A percentile compares a stretch with the other conserved stretches of the same genome.
Evolutionary conservation across 768 basidiomycete genomes (phyloP).

Genomic region (Lyophyllum shimeji): DNA sequence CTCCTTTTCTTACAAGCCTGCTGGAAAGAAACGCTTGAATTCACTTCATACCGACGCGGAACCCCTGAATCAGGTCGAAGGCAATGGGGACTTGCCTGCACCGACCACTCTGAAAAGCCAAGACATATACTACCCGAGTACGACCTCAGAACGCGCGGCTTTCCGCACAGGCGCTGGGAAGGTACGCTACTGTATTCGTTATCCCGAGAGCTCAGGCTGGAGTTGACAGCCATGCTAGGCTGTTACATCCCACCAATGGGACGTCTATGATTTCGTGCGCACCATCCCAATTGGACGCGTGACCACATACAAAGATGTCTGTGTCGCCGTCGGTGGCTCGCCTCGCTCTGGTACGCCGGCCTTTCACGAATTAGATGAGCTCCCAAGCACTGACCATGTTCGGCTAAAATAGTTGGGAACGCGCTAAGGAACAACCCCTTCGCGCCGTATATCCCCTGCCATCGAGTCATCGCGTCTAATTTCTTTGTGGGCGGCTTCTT

Average conservation of each 20-base stretch:
- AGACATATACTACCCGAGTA: conserved; percentile 24
- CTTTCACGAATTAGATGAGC: not conserved
- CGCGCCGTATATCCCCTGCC: conserved; percentile 66
- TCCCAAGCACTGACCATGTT: not conserved
- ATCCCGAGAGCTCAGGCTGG: not conserved
- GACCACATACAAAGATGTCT: conserved; percentile 57
- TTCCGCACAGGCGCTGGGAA: conserved; percentile 36
- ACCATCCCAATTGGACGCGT: conserved; percentile 53
- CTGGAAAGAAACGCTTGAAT: not conserved
- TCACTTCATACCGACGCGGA: not conserved
- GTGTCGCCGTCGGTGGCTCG: conserved; percentile 52
- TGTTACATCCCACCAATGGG: conserved; percentile 56
- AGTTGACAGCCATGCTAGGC: conserved; percentile 28
- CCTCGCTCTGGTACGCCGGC: conserved; percentile 58
- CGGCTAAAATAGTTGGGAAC: conserved; percentile 46
- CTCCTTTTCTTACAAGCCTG: conserved; percentile 11
- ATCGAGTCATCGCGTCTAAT: conserved; percentile 65
- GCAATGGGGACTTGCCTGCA: not conserved
- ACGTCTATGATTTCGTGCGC: conserved; percentile 53
- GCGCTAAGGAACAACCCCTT: conserved; percentile 69
- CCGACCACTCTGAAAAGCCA: not conserved
- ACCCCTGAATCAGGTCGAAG: not conserved
- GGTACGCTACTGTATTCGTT: conserved; percentile 22
- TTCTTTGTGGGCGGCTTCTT: conserved; percentile 61
- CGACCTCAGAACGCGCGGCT: conserved; percentile 22